Base-by-base conservation (phyloP, 495 filamentous ascomycete species). In the Cercophora sp. region DNA sequence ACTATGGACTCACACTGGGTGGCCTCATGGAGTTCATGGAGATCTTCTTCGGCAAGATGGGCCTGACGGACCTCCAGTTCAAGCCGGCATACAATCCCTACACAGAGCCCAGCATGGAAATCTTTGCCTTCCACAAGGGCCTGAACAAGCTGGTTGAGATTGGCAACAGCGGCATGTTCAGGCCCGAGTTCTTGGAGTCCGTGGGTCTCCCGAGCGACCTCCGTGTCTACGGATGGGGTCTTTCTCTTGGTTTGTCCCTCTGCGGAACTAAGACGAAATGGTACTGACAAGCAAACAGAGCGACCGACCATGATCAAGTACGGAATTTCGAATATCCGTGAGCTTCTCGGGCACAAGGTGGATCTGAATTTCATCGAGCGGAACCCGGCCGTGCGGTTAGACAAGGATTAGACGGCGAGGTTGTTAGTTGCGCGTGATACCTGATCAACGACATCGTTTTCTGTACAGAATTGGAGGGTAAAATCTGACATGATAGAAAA, bases 251-350 rank as follows among this genome's bases (percentile, higher is more conserved):
- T 95, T 2, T 96, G 93, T 71, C 91, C 91, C 25, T 96, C 87
- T n/a, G n/a, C n/a, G n/a, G n/a, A n/a, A n/a, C n/a, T n/a, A n/a
- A n/a, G n/a, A n/a, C n/a, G n/a, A n/a, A n/a, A n/a, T n/a, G n/a
- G n/a, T n/a, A n/a, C n/a, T n/a, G n/a, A n/a, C n/a, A n/a, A n/a
- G n/a, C 6, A 23, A 15, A 22, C 20, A 48, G 46, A 48, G 26
- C 72, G 93, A 61, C 93, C 93, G 40, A 98, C 93, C 8, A 98
- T 96, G 93, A 98, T 98, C 63, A 93, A 95, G 65, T 93, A 92
- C 62, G 85, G 78, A 43, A 88, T 91, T 79, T 75, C 71, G 48
- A 93, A 93, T 62, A 93, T 93, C 59, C 83, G 88, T 64, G 89
- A 92, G 68, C 74, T 94, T 49, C 72, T 93, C 34, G 89, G 89